Conservation (phyloP, 345 rosid species). For the Eucalyptus marginata region DNA sequence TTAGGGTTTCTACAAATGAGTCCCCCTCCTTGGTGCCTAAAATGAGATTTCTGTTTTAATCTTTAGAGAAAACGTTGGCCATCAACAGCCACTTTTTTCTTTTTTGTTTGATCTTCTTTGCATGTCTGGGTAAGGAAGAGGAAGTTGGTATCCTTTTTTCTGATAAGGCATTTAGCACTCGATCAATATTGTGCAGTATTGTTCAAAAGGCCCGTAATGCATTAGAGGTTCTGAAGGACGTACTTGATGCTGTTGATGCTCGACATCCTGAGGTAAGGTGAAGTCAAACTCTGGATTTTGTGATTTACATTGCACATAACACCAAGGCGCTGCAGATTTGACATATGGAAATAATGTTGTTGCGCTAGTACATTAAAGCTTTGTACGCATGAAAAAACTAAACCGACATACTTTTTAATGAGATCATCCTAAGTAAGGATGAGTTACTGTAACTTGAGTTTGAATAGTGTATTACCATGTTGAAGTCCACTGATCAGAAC, state of each 20-base stretch:
- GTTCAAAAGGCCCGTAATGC: conserved; percentile 86
- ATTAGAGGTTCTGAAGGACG: conserved; percentile 81
- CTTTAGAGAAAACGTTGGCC: not conserved
- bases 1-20: not conserved
- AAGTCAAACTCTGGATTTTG: not conserved
- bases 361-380: not conserved
- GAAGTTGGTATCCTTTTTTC: not conserved
- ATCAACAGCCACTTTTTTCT: not conserved
- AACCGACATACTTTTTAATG: not conserved
- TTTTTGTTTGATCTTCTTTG: not conserved
- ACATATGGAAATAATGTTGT: not conserved
- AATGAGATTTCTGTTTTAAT: not conserved
- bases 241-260: conserved; percentile 80
- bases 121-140: not conserved
- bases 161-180: not conserved
- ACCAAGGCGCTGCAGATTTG: not conserved
- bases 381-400: not conserved
- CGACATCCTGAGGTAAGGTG: conserved; percentile 72
- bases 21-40: not conserved
- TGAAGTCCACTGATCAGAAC: not conserved
- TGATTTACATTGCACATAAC: not conserved
- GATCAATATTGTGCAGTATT: conserved; percentile 25
- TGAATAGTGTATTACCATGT: not conserved
- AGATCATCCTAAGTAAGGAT: not conserved
- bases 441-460: not conserved